Base-by-base conservation (phyloP, 1,284 basidiomycete species). In the Pholiota adiposa region DNA sequence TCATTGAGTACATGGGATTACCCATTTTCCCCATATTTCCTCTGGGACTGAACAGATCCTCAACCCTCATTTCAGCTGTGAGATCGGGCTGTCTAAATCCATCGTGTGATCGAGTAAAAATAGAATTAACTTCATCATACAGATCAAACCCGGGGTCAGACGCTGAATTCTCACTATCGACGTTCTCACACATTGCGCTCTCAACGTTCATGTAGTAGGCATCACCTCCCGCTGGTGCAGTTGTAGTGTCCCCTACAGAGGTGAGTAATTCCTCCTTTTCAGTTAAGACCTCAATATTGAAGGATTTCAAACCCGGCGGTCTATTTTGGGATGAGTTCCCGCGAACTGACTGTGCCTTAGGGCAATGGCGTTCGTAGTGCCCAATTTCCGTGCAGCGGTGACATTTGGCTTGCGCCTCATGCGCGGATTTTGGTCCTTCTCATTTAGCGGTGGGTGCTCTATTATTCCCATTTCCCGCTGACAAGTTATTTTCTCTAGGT, bases 211-310 rank as follows among this genome's bases (percentile, higher is more conserved):
- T 55, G 14, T 55, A 55, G 33, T 55, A 55, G 3, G 54, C 21
- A 3, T 55, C 44, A 2, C n/a, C 33, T 16, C 43, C 38, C 11
- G 23, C 38, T 29, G 52, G 52, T 4, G 52, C 9, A 1, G 19
- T n/a, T 3, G 52, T 54, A 3, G 52, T 43, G 11, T 43, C 52
- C 8, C 16, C 40, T 7, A 43, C 11, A 7, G 36, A 29, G n/a
- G 36, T 41, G 14, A 43, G 43, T 31, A 14, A 4, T 7, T 34
- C 14, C 40, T 38, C 31, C 34, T 40, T 43, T 0, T 34, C 50
- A 3, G 21, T 41, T 33, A 46, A 36, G 1, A 61, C 14, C 31
- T 61, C 55, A 21, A 61, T 49, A 31, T 61, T 53, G 23, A 57
- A 57, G 8, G 54, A 43, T 31, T 61, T 53, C 4, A 43, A 14